Base-by-base conservation (phyloP, 306 rosid species). In the Prosopis cineraria region DNA sequence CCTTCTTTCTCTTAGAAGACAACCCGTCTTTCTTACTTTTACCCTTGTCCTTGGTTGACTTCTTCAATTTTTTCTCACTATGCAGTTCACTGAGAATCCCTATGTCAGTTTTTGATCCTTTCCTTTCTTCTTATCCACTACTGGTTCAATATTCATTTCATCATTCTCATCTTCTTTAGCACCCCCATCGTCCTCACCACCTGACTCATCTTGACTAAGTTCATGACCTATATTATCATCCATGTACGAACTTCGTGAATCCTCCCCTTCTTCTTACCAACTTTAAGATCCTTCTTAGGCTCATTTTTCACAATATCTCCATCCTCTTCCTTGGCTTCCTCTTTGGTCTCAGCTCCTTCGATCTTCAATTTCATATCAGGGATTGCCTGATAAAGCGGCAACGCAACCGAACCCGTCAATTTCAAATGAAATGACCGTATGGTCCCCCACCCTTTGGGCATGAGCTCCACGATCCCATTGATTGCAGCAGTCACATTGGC, bases 391-490 rank as follows among this genome's bases (percentile, higher is more conserved):
- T 88, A 94, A 44, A 95, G 19, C 0, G 98, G 98, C 80, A 95
- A 81, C 0, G 98, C 79, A 41, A 95, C 40, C 0, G 93, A 89
- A 45, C 89, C 97, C 78, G 85, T 58, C 73, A 95, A 12, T 89
- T 93, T 95, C 83, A 95, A 53, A 78, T 92, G 97, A 78, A 95
- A 58, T 0, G 98, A 89, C 90, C 98, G 81, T 40, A 92, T 93
- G 75, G 85, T 89, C 2, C 45, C 83, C 98, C 98, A 95, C 3
- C 86, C 86, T 70, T 80, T 87, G 0, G 96, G 97, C 74, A 95
- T 86, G 70, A 83, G 37, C 84, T 86, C 96, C 1, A 83, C 89
- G 16, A 81, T 31, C 22, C 97, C 98, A 58, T 80, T 33, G 12
- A 92, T 74, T 0, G 93, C 89, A 0, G 89, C 88, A 29, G 70